Evolutionary conservation across 2,329 filamentous ascomycete species (phyloP).

Genomic region (Aspergillus fumigatus): DNA sequence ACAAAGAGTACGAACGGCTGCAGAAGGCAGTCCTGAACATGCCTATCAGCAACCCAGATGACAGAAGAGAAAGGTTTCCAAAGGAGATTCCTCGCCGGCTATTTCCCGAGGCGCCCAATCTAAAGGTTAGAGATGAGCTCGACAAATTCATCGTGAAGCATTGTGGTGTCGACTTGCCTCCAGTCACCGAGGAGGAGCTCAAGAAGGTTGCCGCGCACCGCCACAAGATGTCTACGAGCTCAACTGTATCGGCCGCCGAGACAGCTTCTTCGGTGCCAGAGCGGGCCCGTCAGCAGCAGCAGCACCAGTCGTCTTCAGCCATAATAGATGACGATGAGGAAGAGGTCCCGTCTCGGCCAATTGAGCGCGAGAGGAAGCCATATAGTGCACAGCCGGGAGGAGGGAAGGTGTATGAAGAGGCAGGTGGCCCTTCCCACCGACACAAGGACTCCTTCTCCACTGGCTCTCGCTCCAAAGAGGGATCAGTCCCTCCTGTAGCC

Average conservation of each 20-base stretch:
- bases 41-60: constrained; percentile 63
- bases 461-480: constrained; percentile 50
- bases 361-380: constrained; percentile 63
- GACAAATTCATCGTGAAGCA: constrained; percentile 56
- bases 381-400: constrained; percentile 57
- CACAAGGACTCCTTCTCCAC: constrained; percentile 25
- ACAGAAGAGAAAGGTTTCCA: constrained; percentile 68
- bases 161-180: constrained; percentile 44
- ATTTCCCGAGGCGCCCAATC: constrained; percentile 59
- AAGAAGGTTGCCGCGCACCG: constrained; percentile 26
- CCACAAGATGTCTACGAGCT: constrained; percentile 19
- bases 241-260: constrained; percentile 14
- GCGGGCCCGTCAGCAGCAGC: constrained; percentile 40
- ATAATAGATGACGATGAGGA: constrained; percentile 40
- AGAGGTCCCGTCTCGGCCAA: constrained; percentile 43
- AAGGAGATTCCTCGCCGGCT: constrained; percentile 71
- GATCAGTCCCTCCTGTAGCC: constrained; percentile 55
- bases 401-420: constrained; percentile 54
- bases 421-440: constrained; percentile 10
- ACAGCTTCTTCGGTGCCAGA: constrained; percentile 26
- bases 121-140: constrained; percentile 55
- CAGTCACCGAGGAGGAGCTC: constrained; percentile 34
- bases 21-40: constrained; percentile 64
- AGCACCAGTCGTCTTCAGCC: constrained; percentile 31
- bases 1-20: constrained; percentile 68